phyloP scores from a whole-genome alignment of 2,329 filamentous ascomycete species.

The Pseudogymnoascus sp. region DNA sequence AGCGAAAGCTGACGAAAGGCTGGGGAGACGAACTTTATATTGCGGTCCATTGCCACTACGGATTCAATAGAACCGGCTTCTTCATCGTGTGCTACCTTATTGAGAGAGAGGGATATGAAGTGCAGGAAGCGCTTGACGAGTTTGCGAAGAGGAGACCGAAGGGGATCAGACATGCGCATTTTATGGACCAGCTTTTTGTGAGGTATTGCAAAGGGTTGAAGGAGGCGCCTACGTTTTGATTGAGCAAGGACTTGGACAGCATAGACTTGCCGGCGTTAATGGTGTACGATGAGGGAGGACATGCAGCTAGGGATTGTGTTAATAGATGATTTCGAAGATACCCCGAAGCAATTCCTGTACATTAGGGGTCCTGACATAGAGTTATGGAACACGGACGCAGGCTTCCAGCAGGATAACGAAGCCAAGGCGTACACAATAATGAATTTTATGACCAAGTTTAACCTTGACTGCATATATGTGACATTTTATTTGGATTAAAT shows the following conservation, averaged over 20 bases:
- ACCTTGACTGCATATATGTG: too few species aligned
- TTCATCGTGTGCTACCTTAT: constrained; percentile 89
- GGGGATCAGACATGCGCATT: constrained; percentile 85
- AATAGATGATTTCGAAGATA: background rate
- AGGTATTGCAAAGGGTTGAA: constrained; percentile 52
- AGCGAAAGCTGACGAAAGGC: constrained; percentile 35
- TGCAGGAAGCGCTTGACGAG: constrained; percentile 71
- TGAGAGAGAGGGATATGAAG: constrained; percentile 63
- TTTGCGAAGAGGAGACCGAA: constrained; percentile 69
- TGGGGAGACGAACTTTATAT: constrained; percentile 46
- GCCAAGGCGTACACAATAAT: background rate
- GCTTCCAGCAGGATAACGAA: background rate
- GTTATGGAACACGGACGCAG: background rate
- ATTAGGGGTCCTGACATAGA: constrained; percentile 3
- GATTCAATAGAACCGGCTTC: constrained; percentile 90
- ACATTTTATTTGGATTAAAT: too few species aligned
- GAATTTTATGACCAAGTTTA: background rate
- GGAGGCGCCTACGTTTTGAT: constrained; percentile 15
- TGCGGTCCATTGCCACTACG: constrained; percentile 91
- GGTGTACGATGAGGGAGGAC: constrained; percentile 1
- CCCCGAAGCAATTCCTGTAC: constrained; percentile 8
- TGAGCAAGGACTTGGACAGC: background rate
- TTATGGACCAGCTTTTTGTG: constrained; percentile 75
- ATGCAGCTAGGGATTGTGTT: background rate
- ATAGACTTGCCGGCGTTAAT: background rate